Conservation (phyloP, 1,284 basidiomycete genomes). For the Ganoderma lucidum region DNA sequence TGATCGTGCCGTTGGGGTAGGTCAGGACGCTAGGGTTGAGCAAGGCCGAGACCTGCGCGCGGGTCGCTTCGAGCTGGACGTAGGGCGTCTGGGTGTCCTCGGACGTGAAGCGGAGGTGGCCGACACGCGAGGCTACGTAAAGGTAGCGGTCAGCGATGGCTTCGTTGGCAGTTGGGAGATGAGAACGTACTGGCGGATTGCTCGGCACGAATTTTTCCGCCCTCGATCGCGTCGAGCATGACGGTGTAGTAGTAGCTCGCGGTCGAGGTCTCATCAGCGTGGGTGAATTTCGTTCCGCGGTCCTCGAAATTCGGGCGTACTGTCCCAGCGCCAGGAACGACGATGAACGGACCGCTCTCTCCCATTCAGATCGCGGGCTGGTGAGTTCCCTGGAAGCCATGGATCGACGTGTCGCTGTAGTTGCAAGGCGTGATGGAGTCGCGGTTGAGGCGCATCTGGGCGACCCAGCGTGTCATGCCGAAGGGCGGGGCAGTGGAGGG, state of each 20-base stretch:
- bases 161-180: no score
- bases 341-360: constrained; percentile 72
- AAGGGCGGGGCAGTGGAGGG: constrained; percentile 82
- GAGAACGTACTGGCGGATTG: constrained; percentile 71
- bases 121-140: constrained; percentile 75
- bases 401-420: constrained; percentile 66
- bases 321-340: constrained; percentile 66
- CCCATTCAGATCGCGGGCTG: constrained; percentile 95
- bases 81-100: constrained; percentile 57
- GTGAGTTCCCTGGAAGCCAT: constrained; percentile 82
- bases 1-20: constrained; percentile 65
- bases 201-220: constrained; percentile 64
- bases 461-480: constrained; percentile 83
- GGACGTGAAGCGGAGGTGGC: constrained; percentile 81
- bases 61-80: constrained; percentile 75
- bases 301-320: constrained; percentile 64
- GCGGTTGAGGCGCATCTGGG: constrained; percentile 74
- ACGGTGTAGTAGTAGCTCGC: constrained; percentile 78
- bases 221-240: constrained; percentile 58
- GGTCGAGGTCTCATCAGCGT: constrained; percentile 68
- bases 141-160: no score
- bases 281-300: constrained; percentile 66
- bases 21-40: constrained; percentile 65
- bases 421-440: constrained; percentile 85
- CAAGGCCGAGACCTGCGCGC: constrained; percentile 68